phyloP scores from a whole-genome alignment of 2,329 filamentous ascomycete species.

The Penicillium sp. region DNA sequence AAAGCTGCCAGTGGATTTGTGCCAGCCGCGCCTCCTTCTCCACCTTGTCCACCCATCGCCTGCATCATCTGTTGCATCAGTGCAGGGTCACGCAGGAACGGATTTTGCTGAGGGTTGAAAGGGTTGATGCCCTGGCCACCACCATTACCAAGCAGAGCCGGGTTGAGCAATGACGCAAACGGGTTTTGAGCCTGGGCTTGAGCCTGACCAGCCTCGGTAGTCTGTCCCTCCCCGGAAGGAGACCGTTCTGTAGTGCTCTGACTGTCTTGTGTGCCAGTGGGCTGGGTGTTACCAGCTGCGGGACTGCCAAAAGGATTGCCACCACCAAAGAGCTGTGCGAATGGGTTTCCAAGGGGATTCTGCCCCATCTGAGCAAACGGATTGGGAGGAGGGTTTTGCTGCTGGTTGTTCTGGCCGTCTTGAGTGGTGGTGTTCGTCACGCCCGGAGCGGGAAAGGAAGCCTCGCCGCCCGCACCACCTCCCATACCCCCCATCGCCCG shows the following conservation, averaged over 20 bases:
- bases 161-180: constrained; percentile 64
- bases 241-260: constrained; percentile 29
- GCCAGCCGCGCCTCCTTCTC: constrained; percentile 34
- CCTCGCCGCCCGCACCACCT: constrained; percentile 51
- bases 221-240: constrained; percentile 33
- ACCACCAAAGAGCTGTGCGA: constrained; percentile 58
- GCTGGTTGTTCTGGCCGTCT: constrained; percentile 41
- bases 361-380: constrained; percentile 20
- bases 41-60: constrained; percentile 42
- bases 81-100: constrained; percentile 60
- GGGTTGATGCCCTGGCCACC: constrained; percentile 46
- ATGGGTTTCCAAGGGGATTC: constrained; percentile 45
- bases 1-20: constrained; percentile 48
- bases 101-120: constrained; percentile 50
- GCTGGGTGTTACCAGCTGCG: constrained; percentile 29
- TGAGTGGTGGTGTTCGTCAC: constrained; percentile 79
- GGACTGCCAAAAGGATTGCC: constrained; percentile 25
- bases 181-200: constrained; percentile 54
- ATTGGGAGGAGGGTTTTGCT: constrained; percentile 30
- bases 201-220: constrained; percentile 32
- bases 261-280: constrained; percentile 31
- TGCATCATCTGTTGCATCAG: constrained; percentile 58
- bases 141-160: constrained; percentile 34
- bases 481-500: constrained; percentile 54
- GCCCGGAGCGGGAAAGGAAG: constrained; percentile 82